Evolutionary conservation across 495 filamentous ascomycete species (phyloP).

Genomic region (Hypoxylon cercidicola): DNA sequence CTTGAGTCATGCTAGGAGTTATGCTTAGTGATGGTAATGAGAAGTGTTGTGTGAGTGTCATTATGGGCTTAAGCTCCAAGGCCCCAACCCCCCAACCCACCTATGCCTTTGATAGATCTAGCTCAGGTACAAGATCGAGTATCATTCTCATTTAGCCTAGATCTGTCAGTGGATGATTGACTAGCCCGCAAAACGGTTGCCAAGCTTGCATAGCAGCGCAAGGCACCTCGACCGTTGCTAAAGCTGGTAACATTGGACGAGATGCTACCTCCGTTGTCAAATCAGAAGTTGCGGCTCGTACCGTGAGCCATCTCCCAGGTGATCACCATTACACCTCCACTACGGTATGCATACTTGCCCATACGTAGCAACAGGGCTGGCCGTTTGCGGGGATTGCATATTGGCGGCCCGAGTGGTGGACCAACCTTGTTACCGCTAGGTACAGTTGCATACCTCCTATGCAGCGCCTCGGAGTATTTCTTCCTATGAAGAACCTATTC

Average conservation of each 20-base stretch:
- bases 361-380: slow-evolving; percentile 12
- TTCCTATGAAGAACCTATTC: neutral
- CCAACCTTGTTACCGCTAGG: slow-evolving; percentile 10
- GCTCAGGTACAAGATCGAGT: slow-evolving; percentile 37
- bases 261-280: slow-evolving; percentile 17
- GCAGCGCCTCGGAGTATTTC: neutral
- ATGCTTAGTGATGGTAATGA: neutral
- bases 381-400: slow-evolving; percentile 24
- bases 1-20: neutral
- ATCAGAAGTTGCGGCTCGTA: slow-evolving; percentile 33
- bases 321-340: slow-evolving; percentile 9
- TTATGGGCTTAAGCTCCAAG: slow-evolving; percentile 13
- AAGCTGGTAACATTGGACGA: slow-evolving; percentile 6
- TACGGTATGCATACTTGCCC: slow-evolving; percentile 13
- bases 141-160: slow-evolving; percentile 20
- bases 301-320: slow-evolving; percentile 3
- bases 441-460: slow-evolving; percentile 12
- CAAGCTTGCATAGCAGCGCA: slow-evolving; percentile 5
- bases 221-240: slow-evolving; percentile 11
- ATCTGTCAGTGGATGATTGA: slow-evolving; percentile 29
- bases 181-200: slow-evolving; percentile 17
- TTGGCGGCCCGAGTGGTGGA: neutral
- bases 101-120: slow-evolving; percentile 17
- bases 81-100: slow-evolving; percentile 1
- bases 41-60: slow-evolving; percentile 13